Conservation (phyloP, 192 early-diverging fungal species). For the Lobulomyces angularis region DNA sequence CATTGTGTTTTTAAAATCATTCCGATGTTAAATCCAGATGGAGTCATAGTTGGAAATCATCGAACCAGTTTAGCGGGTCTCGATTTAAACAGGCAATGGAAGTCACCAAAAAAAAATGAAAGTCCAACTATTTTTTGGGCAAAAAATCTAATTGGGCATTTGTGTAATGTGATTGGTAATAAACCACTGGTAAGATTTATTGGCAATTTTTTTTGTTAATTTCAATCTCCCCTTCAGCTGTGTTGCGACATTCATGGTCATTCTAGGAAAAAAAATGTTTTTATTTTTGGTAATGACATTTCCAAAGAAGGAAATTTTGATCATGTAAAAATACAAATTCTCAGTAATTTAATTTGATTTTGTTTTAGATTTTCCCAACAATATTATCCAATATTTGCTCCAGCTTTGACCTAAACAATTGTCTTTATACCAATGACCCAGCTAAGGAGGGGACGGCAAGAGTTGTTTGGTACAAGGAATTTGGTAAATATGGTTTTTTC, state of each 20-base stretch:
- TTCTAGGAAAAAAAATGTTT: conserved; percentile 37
- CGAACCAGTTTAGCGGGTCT: conserved; percentile 34
- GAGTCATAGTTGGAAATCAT: conserved; percentile 37
- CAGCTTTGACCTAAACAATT: conserved; percentile 22
- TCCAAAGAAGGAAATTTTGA: conserved; percentile 15
- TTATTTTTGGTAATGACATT: conserved; percentile 39
- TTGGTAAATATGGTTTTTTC: too few species aligned
- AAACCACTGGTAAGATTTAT: conserved; percentile 15
- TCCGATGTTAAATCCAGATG: conserved; percentile 45
- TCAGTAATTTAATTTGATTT: conserved; percentile 1
- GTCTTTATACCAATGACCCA: conserved; percentile 25
- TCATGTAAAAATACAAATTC: not conserved
- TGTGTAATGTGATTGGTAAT: conserved; percentile 15
- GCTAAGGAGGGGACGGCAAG: conserved; percentile 35
- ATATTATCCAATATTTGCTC: conserved; percentile 26
- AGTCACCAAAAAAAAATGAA: conserved; percentile 11
- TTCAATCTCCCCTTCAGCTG: conserved; percentile 11
- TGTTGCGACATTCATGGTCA: conserved; percentile 43
- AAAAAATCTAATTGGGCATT: conserved; percentile 25
- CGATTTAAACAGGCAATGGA: conserved; percentile 42
- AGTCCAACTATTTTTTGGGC: conserved; percentile 34
- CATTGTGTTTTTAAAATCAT: conserved; percentile 37
- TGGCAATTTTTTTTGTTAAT: conserved; percentile 1
- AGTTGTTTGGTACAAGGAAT: conserved; percentile 32
- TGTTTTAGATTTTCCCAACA: conserved; percentile 20